These are phyloP conservation scores for Backusella luteola DNA, from an alignment of 192 early-diverging fungal species.

Conservation along the genomic window DNA sequence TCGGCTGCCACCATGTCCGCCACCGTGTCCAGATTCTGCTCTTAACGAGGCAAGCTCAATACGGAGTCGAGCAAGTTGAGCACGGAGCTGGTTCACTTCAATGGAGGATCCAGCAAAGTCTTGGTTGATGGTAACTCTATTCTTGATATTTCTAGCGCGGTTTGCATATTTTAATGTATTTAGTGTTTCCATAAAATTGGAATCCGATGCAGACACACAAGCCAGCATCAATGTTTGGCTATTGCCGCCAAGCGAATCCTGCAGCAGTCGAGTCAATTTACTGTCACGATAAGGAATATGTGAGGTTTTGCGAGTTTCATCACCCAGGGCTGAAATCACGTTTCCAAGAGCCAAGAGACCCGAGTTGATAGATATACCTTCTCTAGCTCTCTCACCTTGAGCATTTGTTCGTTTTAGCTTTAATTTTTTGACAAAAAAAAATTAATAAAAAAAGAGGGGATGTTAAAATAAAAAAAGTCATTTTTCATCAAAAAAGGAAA, in stretches of 20 bases:
- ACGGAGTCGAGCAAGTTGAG: slow-evolving; percentile 51
- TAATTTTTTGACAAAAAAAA: neutral
- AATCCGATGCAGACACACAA: slow-evolving; percentile 85
- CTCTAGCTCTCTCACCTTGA: slow-evolving; percentile 88
- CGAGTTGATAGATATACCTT: slow-evolving; percentile 97
- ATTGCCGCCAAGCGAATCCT: slow-evolving; percentile 96
- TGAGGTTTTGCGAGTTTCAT: slow-evolving; percentile 55
- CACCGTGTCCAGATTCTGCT: slow-evolving; percentile 23
- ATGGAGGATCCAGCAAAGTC: slow-evolving; percentile 47
- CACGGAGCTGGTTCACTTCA: slow-evolving; percentile 55
- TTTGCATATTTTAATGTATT: slow-evolving; percentile 97
- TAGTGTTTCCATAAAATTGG: slow-evolving; percentile 85
- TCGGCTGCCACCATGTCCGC: neutral
- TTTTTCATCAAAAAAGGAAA: neutral
- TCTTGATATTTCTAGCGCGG: slow-evolving; percentile 94
- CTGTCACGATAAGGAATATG: slow-evolving; percentile 97
- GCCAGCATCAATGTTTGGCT: slow-evolving; percentile 94
- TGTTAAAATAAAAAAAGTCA: neutral
- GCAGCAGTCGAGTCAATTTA: slow-evolving; percentile 96
- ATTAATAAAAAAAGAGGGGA: neutral
- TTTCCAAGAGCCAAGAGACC: slow-evolving; percentile 96
- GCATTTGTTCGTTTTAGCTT: slow-evolving; percentile 87
- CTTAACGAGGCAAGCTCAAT: slow-evolving; percentile 48
- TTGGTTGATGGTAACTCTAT: slow-evolving; percentile 67
- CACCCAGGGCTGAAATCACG: slow-evolving; percentile 94